These are phyloP conservation scores for Glycine soja DNA, from an alignment of 306 rosid genomes.

Conservation along the genomic window DNA sequence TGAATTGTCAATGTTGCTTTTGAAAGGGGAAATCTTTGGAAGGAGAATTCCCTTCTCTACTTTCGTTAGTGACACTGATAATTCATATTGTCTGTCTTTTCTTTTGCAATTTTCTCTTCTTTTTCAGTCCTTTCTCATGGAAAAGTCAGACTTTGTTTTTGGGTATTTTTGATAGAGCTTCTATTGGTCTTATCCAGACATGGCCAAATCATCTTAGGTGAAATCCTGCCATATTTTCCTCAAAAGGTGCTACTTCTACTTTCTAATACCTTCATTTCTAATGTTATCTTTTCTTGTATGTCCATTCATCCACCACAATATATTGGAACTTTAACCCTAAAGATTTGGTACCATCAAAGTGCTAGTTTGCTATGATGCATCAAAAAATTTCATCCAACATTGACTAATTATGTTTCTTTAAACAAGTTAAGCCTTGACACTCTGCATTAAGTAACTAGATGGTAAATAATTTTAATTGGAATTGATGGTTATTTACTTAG, in stretches of 20 bases:
- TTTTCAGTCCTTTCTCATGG: neutral
- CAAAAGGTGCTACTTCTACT: neutral
- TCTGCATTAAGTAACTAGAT: constrained; percentile 20
- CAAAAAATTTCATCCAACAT: constrained; percentile 21
- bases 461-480: constrained; percentile 16
- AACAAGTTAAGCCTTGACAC: constrained; percentile 10
- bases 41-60: neutral
- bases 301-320: too few species aligned
- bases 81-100: neutral
- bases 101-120: neutral
- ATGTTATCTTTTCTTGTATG: neutral
- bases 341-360: constrained; percentile 12
- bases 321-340: constrained; percentile 8
- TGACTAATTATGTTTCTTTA: constrained; percentile 24
- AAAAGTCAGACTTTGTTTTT: neutral
- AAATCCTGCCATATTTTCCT: constrained; percentile 22
- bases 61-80: neutral
- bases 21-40: neutral
- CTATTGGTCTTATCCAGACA: neutral
- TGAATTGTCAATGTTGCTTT: neutral
- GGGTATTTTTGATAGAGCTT: constrained; percentile 12
- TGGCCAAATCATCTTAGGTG: constrained; percentile 8
- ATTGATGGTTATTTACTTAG: constrained; percentile 16
- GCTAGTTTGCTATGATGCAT: constrained; percentile 15
- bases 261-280: neutral